Evolutionary conservation across 805 yeast genomes (phyloP).

Genomic region (Starmera caribaea): DNA sequence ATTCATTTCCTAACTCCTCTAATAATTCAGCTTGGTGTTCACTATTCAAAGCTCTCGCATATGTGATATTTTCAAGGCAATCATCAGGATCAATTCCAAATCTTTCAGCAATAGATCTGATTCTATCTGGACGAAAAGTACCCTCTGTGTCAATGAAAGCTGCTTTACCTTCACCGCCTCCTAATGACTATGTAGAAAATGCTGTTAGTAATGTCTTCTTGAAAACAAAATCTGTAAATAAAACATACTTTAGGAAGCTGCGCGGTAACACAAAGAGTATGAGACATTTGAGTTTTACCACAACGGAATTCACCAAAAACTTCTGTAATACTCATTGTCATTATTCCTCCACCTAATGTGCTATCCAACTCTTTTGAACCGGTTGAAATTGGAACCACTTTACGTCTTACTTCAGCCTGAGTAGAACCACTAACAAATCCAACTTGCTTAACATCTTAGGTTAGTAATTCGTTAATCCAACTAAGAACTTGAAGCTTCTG

Average conservation of each 20-base stretch:
- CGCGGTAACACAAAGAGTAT: slow-evolving; percentile 67
- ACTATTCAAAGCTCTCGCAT: slow-evolving; percentile 68
- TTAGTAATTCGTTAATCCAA: too few relatives aligned
- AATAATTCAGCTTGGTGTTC: slow-evolving; percentile 72
- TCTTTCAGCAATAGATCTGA: slow-evolving; percentile 54
- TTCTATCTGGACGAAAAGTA: slow-evolving; percentile 66
- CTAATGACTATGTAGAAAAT: slow-evolving; percentile 40
- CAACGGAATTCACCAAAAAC: slow-evolving; percentile 76
- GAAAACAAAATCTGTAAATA: neutral
- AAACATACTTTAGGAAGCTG: slow-evolving; percentile 46
- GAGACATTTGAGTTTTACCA: slow-evolving; percentile 77
- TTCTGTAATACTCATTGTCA: slow-evolving; percentile 70
- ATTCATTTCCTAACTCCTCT: slow-evolving; percentile 55
- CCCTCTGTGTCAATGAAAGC: slow-evolving; percentile 78
- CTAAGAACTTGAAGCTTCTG: too few relatives aligned
- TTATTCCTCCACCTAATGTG: slow-evolving; percentile 65
- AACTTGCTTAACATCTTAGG: slow-evolving; percentile 25
- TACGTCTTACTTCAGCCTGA: slow-evolving; percentile 54
- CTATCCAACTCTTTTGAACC: slow-evolving; percentile 65
- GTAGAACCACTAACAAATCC: slow-evolving; percentile 71
- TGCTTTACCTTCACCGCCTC: slow-evolving; percentile 78
- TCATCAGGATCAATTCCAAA: slow-evolving; percentile 62
- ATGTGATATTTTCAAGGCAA: slow-evolving; percentile 62
- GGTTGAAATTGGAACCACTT: slow-evolving; percentile 57
- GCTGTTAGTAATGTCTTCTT: neutral